Evolutionary conservation across 768 basidiomycete genomes (phyloP), one percentile per base, ranked within the genome.

Genomic region (Saitozyma podzolica): DNA sequence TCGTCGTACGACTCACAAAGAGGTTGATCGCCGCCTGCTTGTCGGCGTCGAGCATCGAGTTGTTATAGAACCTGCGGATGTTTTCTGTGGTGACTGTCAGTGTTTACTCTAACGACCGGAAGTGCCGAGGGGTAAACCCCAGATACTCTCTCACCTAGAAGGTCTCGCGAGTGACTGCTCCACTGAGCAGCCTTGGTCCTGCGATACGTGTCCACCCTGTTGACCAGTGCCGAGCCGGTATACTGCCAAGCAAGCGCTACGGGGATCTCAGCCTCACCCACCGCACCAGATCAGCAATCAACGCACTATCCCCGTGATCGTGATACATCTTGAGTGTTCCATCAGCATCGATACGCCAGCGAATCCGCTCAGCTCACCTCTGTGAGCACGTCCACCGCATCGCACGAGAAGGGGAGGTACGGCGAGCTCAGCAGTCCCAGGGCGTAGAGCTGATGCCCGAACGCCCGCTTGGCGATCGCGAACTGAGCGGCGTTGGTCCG

Each of bases 21-120:
- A 97, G 84, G 79, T 99, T 93, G 76, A 97, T 99, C 7, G 95
- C 94, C 9, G 89, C 84, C 80, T 99, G 96, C 78, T 97, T 98
- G 81, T 97, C 96, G 7, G 91, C 92, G 74, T 99, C 95, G 3
- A 95, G 84, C 50, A 98, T 82, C 8, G 91, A 92, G 73, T 99
- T 99, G 9, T 92, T 88, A 76, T 97, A 98, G 76, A 95, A 96
- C 17, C 95, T 86, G 54, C 91, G 84, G 56, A 98, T 88, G 72
- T 94, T 95, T 80, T 96, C 93, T 72, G 65, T 20, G 9, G 17
- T 17, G 48, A n/a, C 19, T 54, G 14, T 51, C 37, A 61, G 58
- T 47, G 39, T 19, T 29, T 29, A 17, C n/a, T 56, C 54, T 6
- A 8, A 11, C 19, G 13, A 16, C 9, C 13, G 13, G 17, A 29